Conservation (phyloP, 306 rosid genomes). For the Cajanus cajan region DNA sequence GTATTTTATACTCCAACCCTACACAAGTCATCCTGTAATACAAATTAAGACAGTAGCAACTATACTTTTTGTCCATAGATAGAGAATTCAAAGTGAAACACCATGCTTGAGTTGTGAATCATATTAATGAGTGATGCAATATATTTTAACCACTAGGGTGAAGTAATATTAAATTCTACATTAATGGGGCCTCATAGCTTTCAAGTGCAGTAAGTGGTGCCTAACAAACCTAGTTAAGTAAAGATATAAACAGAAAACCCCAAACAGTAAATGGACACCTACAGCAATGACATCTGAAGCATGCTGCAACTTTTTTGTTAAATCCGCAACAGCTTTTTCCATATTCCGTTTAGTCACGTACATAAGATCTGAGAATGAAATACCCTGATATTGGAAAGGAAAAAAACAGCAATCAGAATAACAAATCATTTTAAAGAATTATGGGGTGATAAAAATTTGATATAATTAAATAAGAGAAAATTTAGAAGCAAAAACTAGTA, state of each 20-base stretch:
- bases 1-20: conserved; percentile 2
- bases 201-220: neutral
- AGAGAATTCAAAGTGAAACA: too few relatives aligned
- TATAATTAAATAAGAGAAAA: neutral
- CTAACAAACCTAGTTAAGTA: neutral
- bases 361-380: conserved; percentile 89
- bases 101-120: neutral
- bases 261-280: conserved; percentile 38
- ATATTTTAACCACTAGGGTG: neutral
- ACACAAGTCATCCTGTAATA: neutral
- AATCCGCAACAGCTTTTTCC: conserved; percentile 83
- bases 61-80: neutral
- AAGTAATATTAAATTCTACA: neutral
- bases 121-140: neutral
- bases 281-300: conserved; percentile 87
- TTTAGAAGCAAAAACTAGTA: conserved; percentile 3
- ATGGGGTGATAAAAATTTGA: neutral
- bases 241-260: neutral
- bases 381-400: conserved; percentile 55
- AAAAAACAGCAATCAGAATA: neutral
- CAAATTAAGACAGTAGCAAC: neutral
- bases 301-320: conserved; percentile 79
- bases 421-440: conserved; percentile 8
- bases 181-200: neutral
- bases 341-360: conserved; percentile 86